These are phyloP conservation scores for Alopecurus myosuroides DNA, from an alignment of 176 grass and related monocot genomes.

Conservation along the genomic window DNA sequence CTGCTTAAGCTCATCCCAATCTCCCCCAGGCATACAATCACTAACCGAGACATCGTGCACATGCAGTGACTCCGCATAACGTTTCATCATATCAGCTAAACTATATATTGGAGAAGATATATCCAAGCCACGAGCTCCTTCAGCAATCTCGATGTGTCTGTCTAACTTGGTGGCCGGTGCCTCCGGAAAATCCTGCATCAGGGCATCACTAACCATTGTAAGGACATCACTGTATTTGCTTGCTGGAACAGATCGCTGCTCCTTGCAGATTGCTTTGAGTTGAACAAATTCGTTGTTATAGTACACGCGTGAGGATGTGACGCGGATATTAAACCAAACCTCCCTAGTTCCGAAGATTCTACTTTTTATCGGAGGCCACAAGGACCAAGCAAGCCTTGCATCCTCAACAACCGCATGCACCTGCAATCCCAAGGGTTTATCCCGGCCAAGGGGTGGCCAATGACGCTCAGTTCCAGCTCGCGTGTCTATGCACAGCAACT, in stretches of 20 bases:
- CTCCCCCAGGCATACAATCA: rapidly evolving
- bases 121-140: neutral
- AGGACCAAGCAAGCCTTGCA: neutral
- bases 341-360: no score
- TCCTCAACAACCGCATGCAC: neutral
- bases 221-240: neutral
- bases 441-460: neutral
- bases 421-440: neutral
- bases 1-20: rapidly evolving
- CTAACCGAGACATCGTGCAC: neutral
- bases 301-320: neutral
- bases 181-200: neutral
- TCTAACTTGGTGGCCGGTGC: neutral
- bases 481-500: neutral
- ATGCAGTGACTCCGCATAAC: rapidly evolving
- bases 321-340: neutral
- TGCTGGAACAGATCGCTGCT: neutral
- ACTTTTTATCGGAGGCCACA: neutral
- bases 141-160: neutral
- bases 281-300: neutral
- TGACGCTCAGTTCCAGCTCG: neutral
- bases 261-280: neutral
- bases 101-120: no score
- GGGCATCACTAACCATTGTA: neutral
- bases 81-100: neutral